Base-by-base conservation (phyloP, 176 grass and related monocot genomes). In the Chloris gayana region DNA sequence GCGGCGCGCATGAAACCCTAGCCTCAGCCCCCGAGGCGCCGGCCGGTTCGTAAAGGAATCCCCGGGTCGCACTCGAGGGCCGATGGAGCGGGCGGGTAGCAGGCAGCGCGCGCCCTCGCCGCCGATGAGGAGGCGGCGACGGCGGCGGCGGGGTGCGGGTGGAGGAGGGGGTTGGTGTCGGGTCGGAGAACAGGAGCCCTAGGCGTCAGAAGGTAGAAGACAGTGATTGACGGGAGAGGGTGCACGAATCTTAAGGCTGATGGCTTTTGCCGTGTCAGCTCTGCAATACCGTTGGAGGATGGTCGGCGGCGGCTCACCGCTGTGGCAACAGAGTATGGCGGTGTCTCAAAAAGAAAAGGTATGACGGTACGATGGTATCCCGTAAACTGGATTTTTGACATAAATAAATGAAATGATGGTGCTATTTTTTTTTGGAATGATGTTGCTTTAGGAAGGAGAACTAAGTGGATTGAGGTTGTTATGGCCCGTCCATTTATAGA, bases 1-100 rank as follows among this genome's bases (percentile, higher is more conserved):
- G 73, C 51, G 61, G 67, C 58, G 78, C 35, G 63, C 85, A 92
- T 85, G 85, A 89, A 91, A 87, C 85, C 85, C 89, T 87, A 91
- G 67, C 81, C 60, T 67, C 82, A 77, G 75, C 59, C 67, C 66
- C 58, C 67, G 56, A 79, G 71, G 66, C 29, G 49, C 58, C 70
- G 86, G 80, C 87, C 70, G 47, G 54, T 25, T 49, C 3, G 50
- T 54, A 32, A 31, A 53, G 29, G 64, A 14, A 24, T 33, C 26
- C 32, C 21, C 45, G 46, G 29, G 13, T 44, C 32, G 22, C 47
- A 4, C 61, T 26, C 30, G 39, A 73, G 67, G 65, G 21, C 9
- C 37, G n/a, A 33, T 4, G 15, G 69, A 22, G 3, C 38, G 17
- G 39, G 17, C 19, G 57, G 75, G 56, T 64, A 6, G 39, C 73